Evolutionary conservation across 1,284 basidiomycete species (phyloP).

Genomic region (Sanguinoderma infundibulare): DNA sequence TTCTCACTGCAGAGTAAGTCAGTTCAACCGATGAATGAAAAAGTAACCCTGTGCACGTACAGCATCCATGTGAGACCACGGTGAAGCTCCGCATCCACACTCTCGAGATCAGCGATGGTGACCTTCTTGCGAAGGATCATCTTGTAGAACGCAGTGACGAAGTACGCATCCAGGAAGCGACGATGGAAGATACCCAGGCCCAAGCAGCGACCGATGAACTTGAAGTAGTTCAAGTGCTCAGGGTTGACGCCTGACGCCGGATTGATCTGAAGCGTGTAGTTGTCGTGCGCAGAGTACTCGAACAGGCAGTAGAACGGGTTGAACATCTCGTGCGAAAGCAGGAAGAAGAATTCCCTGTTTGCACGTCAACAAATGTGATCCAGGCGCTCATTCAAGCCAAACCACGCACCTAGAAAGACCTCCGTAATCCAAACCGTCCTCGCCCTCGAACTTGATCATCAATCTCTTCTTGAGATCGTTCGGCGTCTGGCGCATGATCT

Average conservation of each 20-base stretch:
- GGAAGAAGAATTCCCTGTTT: constrained; percentile 97
- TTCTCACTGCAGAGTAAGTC: constrained; percentile 67
- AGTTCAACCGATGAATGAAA: background rate
- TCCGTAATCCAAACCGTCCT: constrained; percentile 98
- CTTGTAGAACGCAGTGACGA: constrained; percentile 99
- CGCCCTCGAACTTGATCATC: constrained; percentile 99
- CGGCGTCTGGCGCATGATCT: constrained; percentile 93
- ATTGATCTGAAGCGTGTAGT: constrained; percentile 99
- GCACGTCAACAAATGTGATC: background rate
- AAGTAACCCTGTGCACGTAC: constrained; percentile 66
- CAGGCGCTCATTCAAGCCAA: background rate
- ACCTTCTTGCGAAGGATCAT: constrained; percentile 94
- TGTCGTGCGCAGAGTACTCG: constrained; percentile 99
- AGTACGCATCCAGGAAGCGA: constrained; percentile 98
- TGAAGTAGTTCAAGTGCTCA: constrained; percentile 99
- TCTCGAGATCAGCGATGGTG: constrained; percentile 85
- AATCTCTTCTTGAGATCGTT: constrained; percentile 96
- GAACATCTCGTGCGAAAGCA: constrained; percentile 98
- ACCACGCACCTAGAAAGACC: constrained; percentile 85
- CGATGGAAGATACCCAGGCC: constrained; percentile 98
- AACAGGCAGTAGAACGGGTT: constrained; percentile 99
- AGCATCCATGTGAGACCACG: constrained; percentile 97
- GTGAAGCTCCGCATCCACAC: constrained; percentile 89
- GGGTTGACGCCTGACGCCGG: constrained; percentile 98
- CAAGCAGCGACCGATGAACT: constrained; percentile 95